Evolutionary conservation across 2,329 filamentous ascomycete genomes (phyloP), one percentile per base, ranked within the genome.

Genomic region (Fusarium verrucosum): DNA sequence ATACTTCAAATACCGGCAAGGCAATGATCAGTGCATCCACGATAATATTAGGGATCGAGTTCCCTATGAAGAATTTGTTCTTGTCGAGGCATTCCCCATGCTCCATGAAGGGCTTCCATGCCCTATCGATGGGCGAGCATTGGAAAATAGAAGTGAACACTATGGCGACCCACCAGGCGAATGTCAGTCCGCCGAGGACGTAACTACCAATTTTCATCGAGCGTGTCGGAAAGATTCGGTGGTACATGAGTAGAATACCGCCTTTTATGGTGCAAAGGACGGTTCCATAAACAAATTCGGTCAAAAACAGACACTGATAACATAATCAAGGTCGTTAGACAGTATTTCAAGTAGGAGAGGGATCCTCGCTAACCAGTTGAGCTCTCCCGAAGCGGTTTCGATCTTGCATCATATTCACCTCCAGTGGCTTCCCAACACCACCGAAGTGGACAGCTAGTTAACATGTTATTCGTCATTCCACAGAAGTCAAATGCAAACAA

Each of bases 91-190:
- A 58, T 1, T 33, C 10, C 1, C 42, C 51, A 0, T 7, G 51
- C 3, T 57, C 26, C 55, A 58, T 58, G 2, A 58, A 58, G 0
- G 55, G 55, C 13, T 50, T 47, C 55, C 51, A 58, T 9, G 55
- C 32, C 14, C 57, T 58, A 6, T 43, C 42, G 1, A 58, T 22
- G 0, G 55, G 55, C 0, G 32, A 26, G 25, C 51, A 58, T 36
- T 58, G 55, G 20, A 58, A 58, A 6, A 58, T 50, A 5, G 52
- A 43, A 1, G 40, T 23, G 8, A 50, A 58, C 4, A 58, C 14
- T 9, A 58, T 19, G 3, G 30, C 52, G 2, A 58, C 5, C 52
- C 56, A 58, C 56, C 38, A 58, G 0, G 52, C 23, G 4, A 58
- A 50, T 0, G 56, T 40, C 7, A 58, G 23, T 4, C 52, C 56